These are phyloP conservation scores for Kalmusia sp. DNA, from an alignment of 2,329 filamentous ascomycete genomes.

Conservation along the genomic window DNA sequence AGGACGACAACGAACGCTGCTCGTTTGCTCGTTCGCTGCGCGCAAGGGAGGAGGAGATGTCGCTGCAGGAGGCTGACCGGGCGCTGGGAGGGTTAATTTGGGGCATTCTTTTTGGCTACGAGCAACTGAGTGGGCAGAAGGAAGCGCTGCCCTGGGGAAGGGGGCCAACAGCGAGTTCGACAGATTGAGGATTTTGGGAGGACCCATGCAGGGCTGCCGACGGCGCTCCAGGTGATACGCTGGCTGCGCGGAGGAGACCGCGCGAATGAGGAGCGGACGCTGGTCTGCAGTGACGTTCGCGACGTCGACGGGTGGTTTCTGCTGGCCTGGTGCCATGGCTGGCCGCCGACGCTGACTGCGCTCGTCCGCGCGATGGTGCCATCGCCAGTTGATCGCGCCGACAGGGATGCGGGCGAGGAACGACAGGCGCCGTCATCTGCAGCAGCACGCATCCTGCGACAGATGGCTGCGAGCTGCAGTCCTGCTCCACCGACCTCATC, in stretches of 20 bases:
- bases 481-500: slow-evolving; percentile 48
- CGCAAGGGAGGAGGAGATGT: slow-evolving; percentile 22
- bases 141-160: slow-evolving; percentile 33
- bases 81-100: slow-evolving; percentile 33
- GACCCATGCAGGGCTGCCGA: slow-evolving; percentile 10
- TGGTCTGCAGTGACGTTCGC: not conserved
- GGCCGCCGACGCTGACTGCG: not conserved
- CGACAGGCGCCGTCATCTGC: slow-evolving; percentile 26
- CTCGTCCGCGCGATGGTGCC: slow-evolving; percentile 12
- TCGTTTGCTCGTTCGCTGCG: slow-evolving; percentile 16
- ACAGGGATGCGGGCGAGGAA: slow-evolving; percentile 30
- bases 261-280: not conserved
- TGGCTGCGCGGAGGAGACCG: slow-evolving; percentile 6
- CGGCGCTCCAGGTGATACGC: slow-evolving; percentile 2
- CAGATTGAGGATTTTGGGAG: slow-evolving; percentile 3
- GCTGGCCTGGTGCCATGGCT: too few relatives aligned
- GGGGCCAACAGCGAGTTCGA: slow-evolving; percentile 5
- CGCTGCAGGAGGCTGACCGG: slow-evolving; percentile 24
- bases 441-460: slow-evolving; percentile 33
- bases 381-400: slow-evolving; percentile 7
- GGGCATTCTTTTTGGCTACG: slow-evolving; percentile 35
- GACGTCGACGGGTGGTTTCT: not conserved
- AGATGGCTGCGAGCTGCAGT: slow-evolving; percentile 35
- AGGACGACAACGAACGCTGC: too few relatives aligned
- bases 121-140: too few relatives aligned